Conservation (phyloP, 192 early-diverging fungal genomes). For the Backusella australiensis region DNA sequence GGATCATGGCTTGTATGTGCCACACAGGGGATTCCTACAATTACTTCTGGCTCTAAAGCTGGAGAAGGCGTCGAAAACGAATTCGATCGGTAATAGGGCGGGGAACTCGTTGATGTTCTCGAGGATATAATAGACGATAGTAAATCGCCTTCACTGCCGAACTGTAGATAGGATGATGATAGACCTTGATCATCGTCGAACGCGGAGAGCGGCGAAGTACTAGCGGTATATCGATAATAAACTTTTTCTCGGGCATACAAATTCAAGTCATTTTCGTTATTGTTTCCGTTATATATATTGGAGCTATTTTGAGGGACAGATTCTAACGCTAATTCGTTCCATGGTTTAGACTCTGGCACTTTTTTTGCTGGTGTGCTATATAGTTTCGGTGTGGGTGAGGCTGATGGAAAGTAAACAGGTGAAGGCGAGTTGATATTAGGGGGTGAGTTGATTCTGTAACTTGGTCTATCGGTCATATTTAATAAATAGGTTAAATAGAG, state of each 20-base stretch:
- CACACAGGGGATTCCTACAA: constrained; percentile 2
- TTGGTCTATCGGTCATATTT: background rate
- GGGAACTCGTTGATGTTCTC: background rate
- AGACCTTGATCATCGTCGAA: background rate
- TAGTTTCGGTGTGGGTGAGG: constrained; percentile 1
- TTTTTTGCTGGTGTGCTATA: constrained; percentile 6
- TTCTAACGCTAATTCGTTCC: background rate
- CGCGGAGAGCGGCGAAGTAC: background rate
- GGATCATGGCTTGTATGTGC: background rate
- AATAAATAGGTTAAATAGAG: background rate
- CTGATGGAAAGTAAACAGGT: constrained; percentile 8
- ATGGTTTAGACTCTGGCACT: constrained; percentile 3
- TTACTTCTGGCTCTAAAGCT: background rate
- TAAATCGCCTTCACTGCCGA: background rate
- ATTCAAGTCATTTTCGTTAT: background rate
- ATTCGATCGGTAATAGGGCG: background rate
- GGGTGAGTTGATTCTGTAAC: background rate
- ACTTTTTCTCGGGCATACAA: background rate
- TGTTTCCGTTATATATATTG: background rate
- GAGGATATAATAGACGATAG: background rate
- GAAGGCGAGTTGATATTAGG: constrained; percentile 2
- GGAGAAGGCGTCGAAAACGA: constrained; percentile 4
- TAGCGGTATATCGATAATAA: background rate
- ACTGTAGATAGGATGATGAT: background rate
- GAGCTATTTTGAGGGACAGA: background rate